These are phyloP conservation scores for Starmerella davenportii DNA, from an alignment of 805 yeast genomes.

Conservation along the genomic window DNA sequence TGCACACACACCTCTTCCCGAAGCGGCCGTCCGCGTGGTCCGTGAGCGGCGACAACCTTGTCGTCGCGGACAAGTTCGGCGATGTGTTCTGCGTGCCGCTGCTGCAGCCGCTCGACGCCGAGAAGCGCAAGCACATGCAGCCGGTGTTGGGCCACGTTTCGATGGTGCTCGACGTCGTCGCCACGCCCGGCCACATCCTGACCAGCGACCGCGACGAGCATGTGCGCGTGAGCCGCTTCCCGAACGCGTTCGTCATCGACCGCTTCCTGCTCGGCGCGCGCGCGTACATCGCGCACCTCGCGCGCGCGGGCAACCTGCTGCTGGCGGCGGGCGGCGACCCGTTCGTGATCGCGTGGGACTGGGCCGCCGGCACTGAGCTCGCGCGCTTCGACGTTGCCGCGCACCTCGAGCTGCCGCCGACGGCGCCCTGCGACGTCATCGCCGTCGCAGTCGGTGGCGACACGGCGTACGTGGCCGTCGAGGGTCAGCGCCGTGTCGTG, in stretches of 20 bases:
- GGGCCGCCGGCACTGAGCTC: slow-evolving; percentile 39
- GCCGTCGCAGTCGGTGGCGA: slow-evolving; percentile 2
- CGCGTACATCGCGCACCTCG: slow-evolving; percentile 58
- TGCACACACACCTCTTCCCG: slow-evolving; percentile 63
- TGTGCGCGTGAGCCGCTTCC: slow-evolving; percentile 64
- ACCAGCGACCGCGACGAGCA: slow-evolving; percentile 95
- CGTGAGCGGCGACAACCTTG: slow-evolving; percentile 30
- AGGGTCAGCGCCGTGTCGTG: slow-evolving; percentile 8
- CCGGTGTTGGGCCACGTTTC: slow-evolving; percentile 93
- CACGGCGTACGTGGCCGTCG: slow-evolving; percentile 7
- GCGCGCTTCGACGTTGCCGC: slow-evolving; percentile 32
- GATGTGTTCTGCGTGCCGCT: slow-evolving; percentile 50
- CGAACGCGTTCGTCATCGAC: slow-evolving; percentile 59
- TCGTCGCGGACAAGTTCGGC: slow-evolving; percentile 89
- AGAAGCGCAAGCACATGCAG: slow-evolving; percentile 25
- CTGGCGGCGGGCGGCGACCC: slow-evolving; percentile 89
- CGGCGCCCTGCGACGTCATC: slow-evolving; percentile 7
- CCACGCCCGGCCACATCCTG: slow-evolving; percentile 32
- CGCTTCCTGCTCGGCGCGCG: slow-evolving; percentile 74
- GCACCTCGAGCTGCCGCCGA: slow-evolving; percentile 22
- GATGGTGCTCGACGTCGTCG: slow-evolving; percentile 62
- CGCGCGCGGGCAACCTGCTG: slow-evolving; percentile 38
- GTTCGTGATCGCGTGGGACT: slow-evolving; percentile 56
- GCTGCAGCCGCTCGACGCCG: slow-evolving; percentile 22
- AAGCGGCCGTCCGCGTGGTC: slow-evolving; percentile 55